phyloP scores from a whole-genome alignment of 441 rosid genomes.

The Raphanus hybrid region DNA sequence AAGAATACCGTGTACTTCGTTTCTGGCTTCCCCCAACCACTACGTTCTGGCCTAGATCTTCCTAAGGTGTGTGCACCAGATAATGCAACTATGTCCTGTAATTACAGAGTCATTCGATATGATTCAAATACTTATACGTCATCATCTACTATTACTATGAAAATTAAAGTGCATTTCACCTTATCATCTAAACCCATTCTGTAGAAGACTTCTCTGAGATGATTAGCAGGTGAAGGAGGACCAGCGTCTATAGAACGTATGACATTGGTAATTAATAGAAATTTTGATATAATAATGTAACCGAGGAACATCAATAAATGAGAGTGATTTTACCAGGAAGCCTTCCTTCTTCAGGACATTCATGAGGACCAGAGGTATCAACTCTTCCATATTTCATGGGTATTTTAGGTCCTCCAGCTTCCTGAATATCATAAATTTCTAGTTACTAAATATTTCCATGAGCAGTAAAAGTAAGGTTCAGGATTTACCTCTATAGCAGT shows the following conservation, averaged over 20 bases:
- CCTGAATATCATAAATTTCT: slow-evolving; percentile 47
- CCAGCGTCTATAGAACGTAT: slow-evolving; percentile 64
- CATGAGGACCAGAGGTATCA: slow-evolving; percentile 70
- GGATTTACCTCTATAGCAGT: slow-evolving; percentile 85
- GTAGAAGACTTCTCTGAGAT: slow-evolving; percentile 81
- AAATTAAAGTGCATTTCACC: slow-evolving; percentile 47
- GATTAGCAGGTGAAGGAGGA: slow-evolving; percentile 85
- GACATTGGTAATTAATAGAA: background rate
- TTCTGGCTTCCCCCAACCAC: slow-evolving; percentile 98
- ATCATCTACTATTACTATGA: slow-evolving; percentile 13
- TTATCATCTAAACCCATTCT: slow-evolving; percentile 94
- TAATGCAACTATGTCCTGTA: slow-evolving; percentile 91
- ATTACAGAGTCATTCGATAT: slow-evolving; percentile 9
- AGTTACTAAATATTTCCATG: background rate
- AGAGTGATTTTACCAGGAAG: slow-evolving; percentile 66
- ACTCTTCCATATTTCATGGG: slow-evolving; percentile 96
- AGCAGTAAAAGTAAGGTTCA: background rate
- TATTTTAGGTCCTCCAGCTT: slow-evolving; percentile 90
- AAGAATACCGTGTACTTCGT: slow-evolving; percentile 84
- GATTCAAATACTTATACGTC: background rate
- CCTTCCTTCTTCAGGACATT: slow-evolving; percentile 98
- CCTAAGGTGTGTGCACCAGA: slow-evolving; percentile 99
- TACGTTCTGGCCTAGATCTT: slow-evolving; percentile 97
- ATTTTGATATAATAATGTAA: background rate
- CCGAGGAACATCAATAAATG: background rate